Evolutionary conservation across 495 filamentous ascomycete genomes (phyloP).

Genomic region (Tetracladium marchalianum): DNA sequence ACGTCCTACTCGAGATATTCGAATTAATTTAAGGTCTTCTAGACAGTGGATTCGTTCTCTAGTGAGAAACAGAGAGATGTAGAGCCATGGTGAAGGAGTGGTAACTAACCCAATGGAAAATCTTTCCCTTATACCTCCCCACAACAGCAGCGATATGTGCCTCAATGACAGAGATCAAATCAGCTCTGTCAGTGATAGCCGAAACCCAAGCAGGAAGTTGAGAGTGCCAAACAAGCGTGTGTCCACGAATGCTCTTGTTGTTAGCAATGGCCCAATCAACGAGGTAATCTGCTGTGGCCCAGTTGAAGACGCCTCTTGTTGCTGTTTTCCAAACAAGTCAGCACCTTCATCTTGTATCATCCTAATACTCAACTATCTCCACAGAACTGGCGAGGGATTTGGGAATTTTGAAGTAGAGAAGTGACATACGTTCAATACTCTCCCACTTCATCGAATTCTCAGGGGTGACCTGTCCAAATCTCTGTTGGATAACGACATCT

Average conservation of each 20-base stretch:
- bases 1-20: conserved; percentile 37
- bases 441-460: conserved; percentile 62
- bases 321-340: conserved; percentile 1
- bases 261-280: conserved; percentile 49
- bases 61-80: not conserved
- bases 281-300: conserved; percentile 41
- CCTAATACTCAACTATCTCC: conserved; percentile 7
- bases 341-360: not conserved
- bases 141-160: conserved; percentile 50
- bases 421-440: conserved; percentile 26
- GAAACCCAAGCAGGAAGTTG: conserved; percentile 54
- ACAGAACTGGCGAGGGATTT: conserved; percentile 1
- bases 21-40: no score
- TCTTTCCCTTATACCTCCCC: conserved; percentile 50
- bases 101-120: conserved; percentile 42
- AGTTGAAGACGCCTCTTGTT: conserved; percentile 38
- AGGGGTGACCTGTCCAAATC: conserved; percentile 55
- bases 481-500: conserved; percentile 43
- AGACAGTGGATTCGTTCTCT: no score
- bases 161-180: conserved; percentile 43
- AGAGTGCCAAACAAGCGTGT: conserved; percentile 55
- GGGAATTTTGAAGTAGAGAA: not conserved
- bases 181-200: conserved; percentile 36
- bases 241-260: conserved; percentile 50
- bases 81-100: no score